Conservation (phyloP, 345 rosid species). For the Populus davidiana region DNA sequence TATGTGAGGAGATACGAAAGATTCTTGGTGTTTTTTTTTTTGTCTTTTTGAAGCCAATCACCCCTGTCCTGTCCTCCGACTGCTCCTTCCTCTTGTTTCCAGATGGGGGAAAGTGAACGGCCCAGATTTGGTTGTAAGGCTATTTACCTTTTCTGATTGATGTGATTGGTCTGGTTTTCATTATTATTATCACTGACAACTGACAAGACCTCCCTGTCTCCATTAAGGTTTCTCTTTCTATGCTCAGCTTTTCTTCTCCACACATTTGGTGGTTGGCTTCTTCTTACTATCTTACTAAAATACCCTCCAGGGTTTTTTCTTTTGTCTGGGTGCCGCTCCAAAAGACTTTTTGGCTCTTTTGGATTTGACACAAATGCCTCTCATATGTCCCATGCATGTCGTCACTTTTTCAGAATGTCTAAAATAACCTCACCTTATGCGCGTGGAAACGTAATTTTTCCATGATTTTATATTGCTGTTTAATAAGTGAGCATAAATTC, state of each 20-base stretch:
- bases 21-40: neutral
- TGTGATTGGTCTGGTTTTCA: neutral
- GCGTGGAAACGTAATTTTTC: too few relatives aligned
- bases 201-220: constrained; percentile 28
- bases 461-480: too few relatives aligned
- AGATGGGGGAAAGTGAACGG: constrained; percentile 27
- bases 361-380: too few relatives aligned
- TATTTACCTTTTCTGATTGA: neutral
- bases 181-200: constrained; percentile 8
- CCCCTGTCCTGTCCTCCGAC: neutral
- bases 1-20: constrained; percentile 2
- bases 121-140: constrained; percentile 18
- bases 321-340: too few relatives aligned
- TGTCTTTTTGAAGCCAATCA: neutral
- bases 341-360: too few relatives aligned
- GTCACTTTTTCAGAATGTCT: too few relatives aligned
- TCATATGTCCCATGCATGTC: too few relatives aligned
- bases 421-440: too few relatives aligned
- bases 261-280: constrained; percentile 28
- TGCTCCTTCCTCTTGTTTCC: neutral
- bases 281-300: neutral
- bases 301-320: neutral
- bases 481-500: too few relatives aligned
- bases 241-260: constrained; percentile 19
- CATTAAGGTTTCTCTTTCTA: constrained; percentile 43